phyloP scores from a whole-genome alignment of 1,139 yeast species.

The Suhomyces ambrosiae region DNA sequence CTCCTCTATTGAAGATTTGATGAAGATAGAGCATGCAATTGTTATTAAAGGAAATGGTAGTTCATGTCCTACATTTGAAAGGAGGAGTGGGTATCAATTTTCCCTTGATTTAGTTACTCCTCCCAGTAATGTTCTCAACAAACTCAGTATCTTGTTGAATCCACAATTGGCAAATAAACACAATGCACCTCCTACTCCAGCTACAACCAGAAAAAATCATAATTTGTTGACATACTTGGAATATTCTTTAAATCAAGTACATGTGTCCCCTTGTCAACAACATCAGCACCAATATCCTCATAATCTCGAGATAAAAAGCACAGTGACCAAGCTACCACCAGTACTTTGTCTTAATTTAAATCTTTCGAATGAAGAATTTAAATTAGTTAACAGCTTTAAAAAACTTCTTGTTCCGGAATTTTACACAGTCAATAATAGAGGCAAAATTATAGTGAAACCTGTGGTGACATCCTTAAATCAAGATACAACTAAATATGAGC shows the following conservation, averaged over 20 bases:
- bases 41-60: constrained; percentile 42
- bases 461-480: constrained; percentile 32
- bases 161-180: constrained; percentile 15
- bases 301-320: constrained; percentile 52
- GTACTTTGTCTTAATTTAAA: constrained; percentile 64
- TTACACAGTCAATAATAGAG: constrained; percentile 36
- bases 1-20: constrained; percentile 23
- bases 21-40: constrained; percentile 41
- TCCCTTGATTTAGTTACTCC: constrained; percentile 42
- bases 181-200: constrained; percentile 15
- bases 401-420: constrained; percentile 67
- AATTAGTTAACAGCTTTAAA: constrained; percentile 34
- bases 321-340: constrained; percentile 61
- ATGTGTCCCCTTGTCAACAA: constrained; percentile 20
- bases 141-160: constrained; percentile 28
- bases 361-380: constrained; percentile 53
- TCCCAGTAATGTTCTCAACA: constrained; percentile 29
- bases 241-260: constrained; percentile 23
- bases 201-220: constrained; percentile 23
- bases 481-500: constrained; percentile 50
- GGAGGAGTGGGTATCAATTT: constrained; percentile 32
- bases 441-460: constrained; percentile 38
- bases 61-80: constrained; percentile 39
- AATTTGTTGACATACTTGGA: constrained; percentile 27
- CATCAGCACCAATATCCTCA: constrained; percentile 36